Base-by-base conservation (phyloP, 306 rosid species). In the Trichosanthes truncata region DNA sequence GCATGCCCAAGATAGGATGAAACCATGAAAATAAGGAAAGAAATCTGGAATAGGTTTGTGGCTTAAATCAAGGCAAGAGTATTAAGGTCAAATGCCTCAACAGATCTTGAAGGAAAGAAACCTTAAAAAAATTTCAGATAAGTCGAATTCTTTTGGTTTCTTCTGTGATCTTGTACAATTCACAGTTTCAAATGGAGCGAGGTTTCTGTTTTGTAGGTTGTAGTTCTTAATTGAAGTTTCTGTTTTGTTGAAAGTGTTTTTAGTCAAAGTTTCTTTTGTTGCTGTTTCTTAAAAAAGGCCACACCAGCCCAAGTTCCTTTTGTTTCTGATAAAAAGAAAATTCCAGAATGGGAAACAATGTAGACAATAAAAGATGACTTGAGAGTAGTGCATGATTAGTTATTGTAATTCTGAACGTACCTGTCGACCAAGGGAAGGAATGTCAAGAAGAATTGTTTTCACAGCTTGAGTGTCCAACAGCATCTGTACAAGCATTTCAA, bases 391-490 rank as follows among this genome's bases (percentile, higher is more conserved):
- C 75, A 23, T 41, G 52, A 23, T 68, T 41, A 41, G 26, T 25
- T 46, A 46, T 48, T 73, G 15, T 26, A 31, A 46, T 26, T 31
- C 6, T 36, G 51, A 55, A 79, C 83, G 82, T 74, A 95, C 99
- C 93, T 95, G 97, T 80, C 93, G 93, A 86, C 97, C 99, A 74
- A 95, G 99, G 84, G 97, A 88, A 79, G 99, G 99, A 87, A 95
- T 90, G 63, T 95, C 99, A 59, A 95, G 89, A 82, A 95, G 97
- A 87, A 95, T 90, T 11, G 99, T 91, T 91, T 95, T 95, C 48
- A 95, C 99, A 69, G 97, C 99, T 91, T 95, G 99, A 71, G 99
- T 93, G 84, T 95, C 97, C 91, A 95, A 79, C 75, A 95, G 81
- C 99, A 95, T 95, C 99, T 95, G 96, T 83, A 87, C 82, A 68